These are phyloP conservation scores for Pouteria campechiana DNA, from an alignment of 179 eudicot genomes.

Conservation along the genomic window DNA sequence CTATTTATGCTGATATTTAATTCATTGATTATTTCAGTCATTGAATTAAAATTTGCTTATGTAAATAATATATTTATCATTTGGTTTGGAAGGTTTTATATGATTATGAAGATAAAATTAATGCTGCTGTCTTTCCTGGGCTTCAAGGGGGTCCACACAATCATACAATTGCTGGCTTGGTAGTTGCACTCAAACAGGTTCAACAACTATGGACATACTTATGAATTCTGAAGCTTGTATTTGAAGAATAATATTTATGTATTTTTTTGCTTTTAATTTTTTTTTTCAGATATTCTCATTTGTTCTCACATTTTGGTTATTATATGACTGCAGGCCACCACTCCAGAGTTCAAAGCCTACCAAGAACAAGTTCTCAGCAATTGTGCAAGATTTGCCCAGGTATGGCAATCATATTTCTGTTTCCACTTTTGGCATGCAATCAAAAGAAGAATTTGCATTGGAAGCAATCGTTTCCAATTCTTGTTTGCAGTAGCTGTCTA, in stretches of 20 bases:
- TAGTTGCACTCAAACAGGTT: constrained; percentile 94
- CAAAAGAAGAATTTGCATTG: no score
- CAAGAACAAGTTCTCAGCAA: constrained; percentile 97
- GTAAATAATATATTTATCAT: not conserved
- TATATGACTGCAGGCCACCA: constrained; percentile 46
- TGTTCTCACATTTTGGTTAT: not conserved
- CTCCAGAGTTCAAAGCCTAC: constrained; percentile 92
- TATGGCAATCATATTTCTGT: constrained; percentile 4
- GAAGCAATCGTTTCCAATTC: no score
- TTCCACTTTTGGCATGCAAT: not conserved
- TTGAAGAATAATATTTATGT: no score
- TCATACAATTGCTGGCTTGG: constrained; percentile 84
- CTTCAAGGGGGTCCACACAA: constrained; percentile 98
- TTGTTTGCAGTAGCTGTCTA: no score
- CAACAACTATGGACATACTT: not conserved
- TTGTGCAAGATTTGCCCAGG: constrained; percentile 84
- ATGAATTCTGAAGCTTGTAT: no score
- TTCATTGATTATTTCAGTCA: no score
- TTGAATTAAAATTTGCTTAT: not conserved
- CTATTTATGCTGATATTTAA: no score
- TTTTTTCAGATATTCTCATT: not conserved
- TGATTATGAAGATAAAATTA: constrained; percentile 88
- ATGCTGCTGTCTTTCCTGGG: constrained; percentile 92
- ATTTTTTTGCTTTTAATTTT: not conserved
- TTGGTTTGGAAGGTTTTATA: constrained; percentile 49